A percentile compares a stretch with the other conserved stretches of the same genome.
phyloP scores from a whole-genome alignment of 2,329 filamentous ascomycete species.

The Apiospora koreana region DNA sequence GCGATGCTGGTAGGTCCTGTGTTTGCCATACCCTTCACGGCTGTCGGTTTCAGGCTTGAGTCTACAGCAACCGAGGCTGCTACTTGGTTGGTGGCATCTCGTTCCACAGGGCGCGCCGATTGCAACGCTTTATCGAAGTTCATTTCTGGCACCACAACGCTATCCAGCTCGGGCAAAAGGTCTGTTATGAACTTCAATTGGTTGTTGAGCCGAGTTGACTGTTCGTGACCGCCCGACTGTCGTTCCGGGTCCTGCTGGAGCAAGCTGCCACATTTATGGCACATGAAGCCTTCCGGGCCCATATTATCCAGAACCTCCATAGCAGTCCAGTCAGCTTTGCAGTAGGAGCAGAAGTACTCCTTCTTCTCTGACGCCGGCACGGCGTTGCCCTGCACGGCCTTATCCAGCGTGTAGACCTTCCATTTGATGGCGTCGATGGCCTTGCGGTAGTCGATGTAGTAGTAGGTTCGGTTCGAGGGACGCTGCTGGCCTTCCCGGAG shows the following conservation, averaged over 20 bases:
- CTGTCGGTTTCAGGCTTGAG: conserved; percentile 56
- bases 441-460: conserved; percentile 93
- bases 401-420: conserved; percentile 84
- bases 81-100: conserved; percentile 68
- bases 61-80: conserved; percentile 61
- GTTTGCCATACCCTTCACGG: conserved; percentile 68
- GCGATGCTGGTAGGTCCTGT: conserved; percentile 69
- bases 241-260: conserved; percentile 68
- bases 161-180: conserved; percentile 74
- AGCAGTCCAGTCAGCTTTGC: conserved; percentile 83
- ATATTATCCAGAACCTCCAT: conserved; percentile 84
- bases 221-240: conserved; percentile 69
- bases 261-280: conserved; percentile 71
- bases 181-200: conserved; percentile 79
- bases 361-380: conserved; percentile 84
- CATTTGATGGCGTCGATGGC: conserved; percentile 97
- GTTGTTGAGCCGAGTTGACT: conserved; percentile 73
- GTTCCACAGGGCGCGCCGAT: conserved; percentile 62
- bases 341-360: conserved; percentile 83
- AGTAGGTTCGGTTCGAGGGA: conserved; percentile 86
- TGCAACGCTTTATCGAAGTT: conserved; percentile 70
- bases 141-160: conserved; percentile 71
- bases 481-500: conserved; percentile 78
- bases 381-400: conserved; percentile 82
- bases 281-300: conserved; percentile 73